Conservation (phyloP, 768 basidiomycete genomes). For the Sporobolomyces pararoseus region DNA sequence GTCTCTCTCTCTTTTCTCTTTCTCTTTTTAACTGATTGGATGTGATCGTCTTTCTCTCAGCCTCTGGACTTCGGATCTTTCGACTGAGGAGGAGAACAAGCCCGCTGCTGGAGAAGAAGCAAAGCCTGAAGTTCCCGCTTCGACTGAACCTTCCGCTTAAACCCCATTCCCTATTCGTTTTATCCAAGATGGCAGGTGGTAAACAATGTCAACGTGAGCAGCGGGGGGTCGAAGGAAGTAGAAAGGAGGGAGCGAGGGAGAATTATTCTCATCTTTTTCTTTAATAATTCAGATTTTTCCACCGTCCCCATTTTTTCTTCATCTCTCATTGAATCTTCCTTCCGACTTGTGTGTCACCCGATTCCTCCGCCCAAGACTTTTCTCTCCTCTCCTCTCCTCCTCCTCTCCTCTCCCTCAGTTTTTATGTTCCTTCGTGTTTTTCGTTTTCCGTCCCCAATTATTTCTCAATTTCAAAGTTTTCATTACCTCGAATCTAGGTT, state of each 20-base stretch:
- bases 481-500: neutral
- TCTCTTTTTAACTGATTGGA: neutral
- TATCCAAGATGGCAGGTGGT: neutral
- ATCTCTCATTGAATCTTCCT: neutral
- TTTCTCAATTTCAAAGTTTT: neutral
- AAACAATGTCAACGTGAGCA: too few species aligned
- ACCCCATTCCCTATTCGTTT: constrained; percentile 8
- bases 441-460: neutral
- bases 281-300: too few species aligned
- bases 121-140: constrained; percentile 29
- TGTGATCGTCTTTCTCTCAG: neutral
- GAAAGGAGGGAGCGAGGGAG: too few species aligned
- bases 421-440: neutral
- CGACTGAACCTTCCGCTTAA: constrained; percentile 23
- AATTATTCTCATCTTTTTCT: too few species aligned
- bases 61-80: constrained; percentile 45
- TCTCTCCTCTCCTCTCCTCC: neutral
- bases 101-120: constrained; percentile 17
- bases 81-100: constrained; percentile 25
- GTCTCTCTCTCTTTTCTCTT: too few species aligned
- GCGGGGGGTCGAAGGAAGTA: too few species aligned
- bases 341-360: neutral
- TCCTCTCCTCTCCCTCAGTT: neutral
- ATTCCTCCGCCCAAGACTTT: too few species aligned
- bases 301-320: neutral